Evolutionary conservation across 1,139 yeast species (phyloP), one percentile per base, ranked within the genome.

Genomic region (Taiozyma sp.): DNA sequence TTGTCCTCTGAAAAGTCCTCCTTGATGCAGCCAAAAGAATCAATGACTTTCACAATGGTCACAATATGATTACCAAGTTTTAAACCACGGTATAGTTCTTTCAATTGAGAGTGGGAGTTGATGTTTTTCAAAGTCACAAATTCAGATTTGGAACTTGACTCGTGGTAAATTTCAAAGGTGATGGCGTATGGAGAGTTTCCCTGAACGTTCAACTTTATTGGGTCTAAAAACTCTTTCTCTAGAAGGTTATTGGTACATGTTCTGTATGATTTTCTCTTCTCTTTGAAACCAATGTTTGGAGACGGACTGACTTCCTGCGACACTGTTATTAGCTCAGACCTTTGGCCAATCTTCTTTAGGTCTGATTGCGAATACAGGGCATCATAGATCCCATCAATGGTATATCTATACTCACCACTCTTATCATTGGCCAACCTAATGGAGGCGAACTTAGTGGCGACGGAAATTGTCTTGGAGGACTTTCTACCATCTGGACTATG

Each of bases 181-280:
- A 87, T 67, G 4, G 72, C 64, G 64, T 83, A 87, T 16, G 98
- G 97, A 1, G 80, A 78, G 39, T 71, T 63, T 0, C 97, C 97
- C 1, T 65, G 60, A 1, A 87, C 61, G 22, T 70, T 66, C 27
- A 91, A 65, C 2, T 81, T 79, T 22, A 92, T 75, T 2, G 83
- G 78, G 14, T 78, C 80, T n/a, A 81, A 60, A 3, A 57, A 51
- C 3, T 55, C 51, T 16, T 56, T 58, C 45, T 70, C 69, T 19
- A 64, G 67, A 14, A 83, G 62, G 48, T 74, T 73, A 2, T 83
- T 74, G 43, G 81, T 79, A 67, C 97, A 91, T 0, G 91, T 74
- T 57, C 74, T 72, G 58, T 70, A 72, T 14, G 75, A 73, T 46
- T 75, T 75, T 27, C 80, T 77, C 38, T 73, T 70, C 28, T 74